These are phyloP conservation scores for Geosmithia morbida DNA, from an alignment of 2,329 filamentous ascomycete genomes.

Conservation along the genomic window DNA sequence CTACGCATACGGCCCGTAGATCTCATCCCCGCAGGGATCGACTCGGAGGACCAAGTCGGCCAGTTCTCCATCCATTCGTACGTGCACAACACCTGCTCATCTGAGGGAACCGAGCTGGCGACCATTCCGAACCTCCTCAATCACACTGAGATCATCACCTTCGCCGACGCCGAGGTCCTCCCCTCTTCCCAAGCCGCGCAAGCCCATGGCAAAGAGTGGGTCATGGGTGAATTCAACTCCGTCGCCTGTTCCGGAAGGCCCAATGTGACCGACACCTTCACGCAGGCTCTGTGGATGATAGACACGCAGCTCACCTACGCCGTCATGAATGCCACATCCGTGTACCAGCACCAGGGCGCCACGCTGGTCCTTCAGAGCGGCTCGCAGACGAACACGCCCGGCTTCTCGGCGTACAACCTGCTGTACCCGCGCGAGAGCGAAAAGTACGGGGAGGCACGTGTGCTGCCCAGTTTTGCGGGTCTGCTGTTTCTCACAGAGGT, in stretches of 20 bases:
- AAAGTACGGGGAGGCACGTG: conserved; percentile 4
- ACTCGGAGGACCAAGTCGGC: conserved; percentile 6
- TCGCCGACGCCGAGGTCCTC: too few species aligned
- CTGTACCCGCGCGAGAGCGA: conserved; percentile 6
- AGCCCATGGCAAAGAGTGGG: conserved; percentile 4
- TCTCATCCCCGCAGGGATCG: conserved; percentile 6
- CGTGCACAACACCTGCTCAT: conserved; percentile 1
- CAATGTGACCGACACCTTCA: conserved; percentile 23
- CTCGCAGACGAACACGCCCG: conserved; percentile 5
- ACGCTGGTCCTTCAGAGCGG: conserved; percentile 6
- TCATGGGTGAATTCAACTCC: conserved; percentile 23
- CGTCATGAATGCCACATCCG: conserved; percentile 17
- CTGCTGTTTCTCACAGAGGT: conserved; percentile 7
- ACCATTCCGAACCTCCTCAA: too few species aligned
- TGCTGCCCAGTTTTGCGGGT: conserved; percentile 4
- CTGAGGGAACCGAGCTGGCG: neutral
- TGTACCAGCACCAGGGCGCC: conserved; percentile 16
- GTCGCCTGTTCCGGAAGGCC: conserved; percentile 22
- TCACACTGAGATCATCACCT: too few species aligned
- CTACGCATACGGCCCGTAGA: conserved; percentile 7
- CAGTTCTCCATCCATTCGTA: conserved; percentile 6
- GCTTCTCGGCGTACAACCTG: conserved; percentile 7
- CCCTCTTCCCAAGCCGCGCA: too few species aligned
- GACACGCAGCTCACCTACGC: conserved; percentile 22
- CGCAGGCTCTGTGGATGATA: conserved; percentile 22